A percentile compares a stretch with the other conserved stretches of the same genome.
These are phyloP conservation scores for Xylaria nigripes DNA, from an alignment of 495 filamentous ascomycete species.

Conservation along the genomic window DNA sequence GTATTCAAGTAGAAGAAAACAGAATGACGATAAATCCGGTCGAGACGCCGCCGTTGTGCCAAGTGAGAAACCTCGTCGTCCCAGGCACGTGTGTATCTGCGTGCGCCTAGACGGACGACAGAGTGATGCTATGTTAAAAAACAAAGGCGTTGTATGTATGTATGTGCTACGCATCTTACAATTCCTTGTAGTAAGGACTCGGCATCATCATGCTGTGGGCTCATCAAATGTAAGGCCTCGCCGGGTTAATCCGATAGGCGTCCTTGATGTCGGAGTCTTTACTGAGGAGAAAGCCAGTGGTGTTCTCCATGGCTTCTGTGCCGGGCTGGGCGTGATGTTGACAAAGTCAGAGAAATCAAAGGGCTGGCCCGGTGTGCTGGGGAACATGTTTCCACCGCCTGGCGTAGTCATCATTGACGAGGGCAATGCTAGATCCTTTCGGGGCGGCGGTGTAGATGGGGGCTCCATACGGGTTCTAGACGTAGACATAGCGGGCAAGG, in stretches of 20 bases:
- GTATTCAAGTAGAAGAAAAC: not conserved
- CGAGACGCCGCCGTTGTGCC: not conserved
- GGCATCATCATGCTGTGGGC: conserved; percentile 10
- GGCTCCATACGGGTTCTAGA: conserved; percentile 48
- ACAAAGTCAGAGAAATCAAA: conserved; percentile 98
- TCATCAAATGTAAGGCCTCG: conserved; percentile 42
- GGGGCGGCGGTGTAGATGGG: conserved; percentile 82
- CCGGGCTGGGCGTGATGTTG: conserved; percentile 92
- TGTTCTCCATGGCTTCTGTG: conserved; percentile 75
- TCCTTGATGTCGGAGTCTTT: conserved; percentile 30
- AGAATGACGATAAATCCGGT: not conserved
- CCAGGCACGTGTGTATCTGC: not conserved
- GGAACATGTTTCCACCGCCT: conserved; percentile 54
- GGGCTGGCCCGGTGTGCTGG: conserved; percentile 52
- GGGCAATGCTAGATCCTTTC: conserved; percentile 60
- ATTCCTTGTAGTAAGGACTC: not conserved
- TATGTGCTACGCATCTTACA: not conserved
- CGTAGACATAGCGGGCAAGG: conserved; percentile 60
- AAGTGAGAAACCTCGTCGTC: not conserved
- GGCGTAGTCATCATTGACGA: conserved; percentile 89
- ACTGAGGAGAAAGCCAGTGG: conserved; percentile 36
- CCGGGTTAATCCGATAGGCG: conserved; percentile 34
- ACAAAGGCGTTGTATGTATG: not conserved
- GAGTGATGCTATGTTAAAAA: not conserved
- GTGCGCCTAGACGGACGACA: not conserved